Evolutionary conservation across 2,329 filamentous ascomycete genomes (phyloP), one percentile per base, ranked within the genome.

Genomic region (Lachnellula occidentalis): DNA sequence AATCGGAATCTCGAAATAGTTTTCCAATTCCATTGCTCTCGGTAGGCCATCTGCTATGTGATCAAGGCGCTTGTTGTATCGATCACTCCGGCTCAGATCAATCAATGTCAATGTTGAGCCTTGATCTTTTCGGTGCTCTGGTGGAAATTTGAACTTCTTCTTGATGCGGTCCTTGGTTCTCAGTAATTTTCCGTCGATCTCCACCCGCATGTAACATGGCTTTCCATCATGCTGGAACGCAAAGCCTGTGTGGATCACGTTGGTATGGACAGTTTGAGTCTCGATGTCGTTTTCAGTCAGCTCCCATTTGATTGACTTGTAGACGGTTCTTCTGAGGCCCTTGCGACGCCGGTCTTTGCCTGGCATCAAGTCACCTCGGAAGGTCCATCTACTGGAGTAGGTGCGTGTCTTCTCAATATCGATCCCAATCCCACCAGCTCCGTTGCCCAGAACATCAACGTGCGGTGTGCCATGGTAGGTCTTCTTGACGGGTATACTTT

Each of bases 381-480:
- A 31, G 27, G 27, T 31, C 27, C 27, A 31, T 9, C 27, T 31
- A 31, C 27, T 31, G 27, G 27, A 31, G 7, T 31, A 31, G 9
- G 27, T 31, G 27, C 27, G 27, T 31, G 27, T 31, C 27, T 31
- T 31, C 8, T 31, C 27, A 31, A 31, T 9, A 31, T 31, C 27
- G 8, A 31, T 9, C 27, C 27, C 27, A 31, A 31, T 7, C 27
- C 27, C 27, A 31, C 27, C 27, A 31, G 3, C 27, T 31, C 27
- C 27, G 34, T 39, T 57, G 2, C 61, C 60, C 4, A 61, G 41
- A 8, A 62, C 50, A 15, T 58, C 49, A 5, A 58, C 50, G 12
- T 58, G 34, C 4, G 61, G 61, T 9, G 54, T 60, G 21, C 61
- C 22, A 41, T 58, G 52, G 17, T 43, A 51, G 4, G 34, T 51